Percentiles rank a stretch among this genome's conserved stretches.
Conservation (phyloP, 1,284 basidiomycete species). For the Ganoderma meredithae region DNA sequence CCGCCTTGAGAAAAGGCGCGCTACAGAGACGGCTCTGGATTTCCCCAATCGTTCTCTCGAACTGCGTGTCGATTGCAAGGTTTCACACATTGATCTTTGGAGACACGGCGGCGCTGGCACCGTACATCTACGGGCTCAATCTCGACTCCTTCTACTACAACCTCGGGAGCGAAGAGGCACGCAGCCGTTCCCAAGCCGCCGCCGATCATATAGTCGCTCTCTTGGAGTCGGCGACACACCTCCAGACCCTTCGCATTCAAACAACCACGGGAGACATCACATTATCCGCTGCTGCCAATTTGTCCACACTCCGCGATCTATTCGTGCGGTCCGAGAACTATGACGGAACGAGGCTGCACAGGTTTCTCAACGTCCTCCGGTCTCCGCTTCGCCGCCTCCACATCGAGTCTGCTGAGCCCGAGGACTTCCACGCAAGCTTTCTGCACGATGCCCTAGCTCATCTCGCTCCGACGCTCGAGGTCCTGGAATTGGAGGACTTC, state of each 20-base stretch:
- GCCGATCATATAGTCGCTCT: neutral
- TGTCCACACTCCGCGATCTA: neutral
- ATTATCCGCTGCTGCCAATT: neutral
- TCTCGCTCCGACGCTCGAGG: neutral
- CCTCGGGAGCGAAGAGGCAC: neutral
- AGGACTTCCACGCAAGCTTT: neutral
- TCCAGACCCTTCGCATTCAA: neutral
- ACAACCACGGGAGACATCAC: neutral
- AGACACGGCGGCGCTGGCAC: neutral
- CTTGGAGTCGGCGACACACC: neutral
- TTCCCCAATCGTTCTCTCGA: neutral
- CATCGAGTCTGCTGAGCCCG: neutral
- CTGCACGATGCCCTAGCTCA: neutral
- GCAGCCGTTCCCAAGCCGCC: neutral
- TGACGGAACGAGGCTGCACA: neutral
- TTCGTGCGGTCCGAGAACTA: neutral
- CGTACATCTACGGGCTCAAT: neutral
- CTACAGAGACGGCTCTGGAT: constrained; percentile 6
- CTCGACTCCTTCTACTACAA: neutral
- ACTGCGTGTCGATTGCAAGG: neutral
- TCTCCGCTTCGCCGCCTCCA: constrained; percentile 1
- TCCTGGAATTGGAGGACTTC: neutral
- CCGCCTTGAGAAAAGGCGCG: constrained; percentile 3
- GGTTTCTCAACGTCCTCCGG: neutral
- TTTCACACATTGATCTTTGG: neutral